Evolutionary conservation across 441 rosid species (phyloP), one percentile per base, ranked within the genome.

Genomic region (Omphalea diandra): DNA sequence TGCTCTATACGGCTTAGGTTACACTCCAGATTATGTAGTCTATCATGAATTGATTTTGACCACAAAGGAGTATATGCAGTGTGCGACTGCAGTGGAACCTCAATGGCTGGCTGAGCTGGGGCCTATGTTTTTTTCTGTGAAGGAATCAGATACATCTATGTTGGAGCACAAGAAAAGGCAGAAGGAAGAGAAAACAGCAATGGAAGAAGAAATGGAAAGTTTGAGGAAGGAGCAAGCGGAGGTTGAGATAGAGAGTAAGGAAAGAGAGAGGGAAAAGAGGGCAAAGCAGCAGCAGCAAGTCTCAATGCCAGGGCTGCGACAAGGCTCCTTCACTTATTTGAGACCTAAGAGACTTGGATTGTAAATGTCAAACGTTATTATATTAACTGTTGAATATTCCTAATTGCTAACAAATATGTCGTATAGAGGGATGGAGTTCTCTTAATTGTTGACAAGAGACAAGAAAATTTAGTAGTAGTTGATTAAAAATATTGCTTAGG

Each of bases 151-250:
- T 59, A 88, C 93, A 0, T 89, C 97, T 0, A 79, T 93, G 90
- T 67, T 89, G 79, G 99, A 90, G 84, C 99, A 91, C 74, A 95
- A 87, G 77, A 93, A 86, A 74, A 95, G 78, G 74, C 96, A 95
- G 81, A 93, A 90, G 81, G 89, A 89, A 74, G 95, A 87, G 58
- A 95, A 93, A 79, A 86, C 97, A 1, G 96, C 97, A 1, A 93
- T 93, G 99, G 99, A 93, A 78, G 95, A 89, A 86, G 97, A 93
- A 68, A 89, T 90, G 98, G 98, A 93, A 69, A 87, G 80, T 70
- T 63, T 89, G 83, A 86, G 98, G 80, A 93, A 83, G 80, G 85
- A 68, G 61, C 97, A 90, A 72, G 97, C 83, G 2, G 90, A 83
- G 75, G 82, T 63, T 0, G 91, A 90, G 79, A 75, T 50, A 55